Evolutionary conservation across 371 early-diverging fungal species (phyloP).

Genomic region (Massospora cicadina): DNA sequence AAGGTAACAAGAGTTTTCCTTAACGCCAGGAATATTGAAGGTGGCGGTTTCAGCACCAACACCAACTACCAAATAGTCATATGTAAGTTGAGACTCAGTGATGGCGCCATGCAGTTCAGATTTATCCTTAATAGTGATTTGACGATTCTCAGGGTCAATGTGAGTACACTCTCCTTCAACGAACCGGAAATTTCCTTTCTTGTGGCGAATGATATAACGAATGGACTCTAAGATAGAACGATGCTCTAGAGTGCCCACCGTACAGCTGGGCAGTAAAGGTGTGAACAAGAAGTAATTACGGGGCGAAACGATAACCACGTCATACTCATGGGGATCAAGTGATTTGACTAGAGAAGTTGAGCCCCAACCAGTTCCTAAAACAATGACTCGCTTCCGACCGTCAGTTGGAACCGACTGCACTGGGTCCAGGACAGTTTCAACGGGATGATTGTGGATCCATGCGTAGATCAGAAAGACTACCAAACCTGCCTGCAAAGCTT

Average conservation of each 20-base stretch:
- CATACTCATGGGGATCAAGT: constrained; percentile 54
- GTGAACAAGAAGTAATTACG: constrained; percentile 84
- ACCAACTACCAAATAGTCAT: constrained; percentile 79
- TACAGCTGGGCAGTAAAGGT: constrained; percentile 58
- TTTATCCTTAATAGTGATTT: constrained; percentile 23
- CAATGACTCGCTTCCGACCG: constrained; percentile 24
- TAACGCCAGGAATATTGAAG: constrained; percentile 76
- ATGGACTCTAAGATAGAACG: constrained; percentile 57
- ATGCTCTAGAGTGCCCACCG: constrained; percentile 72
- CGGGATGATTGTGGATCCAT: not conserved
- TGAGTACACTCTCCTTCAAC: constrained; percentile 20
- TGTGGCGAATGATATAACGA: constrained; percentile 31
- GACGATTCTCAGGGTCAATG: constrained; percentile 16
- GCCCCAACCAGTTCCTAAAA: constrained; percentile 78
- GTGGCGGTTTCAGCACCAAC: constrained; percentile 79
- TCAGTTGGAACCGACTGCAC: not conserved
- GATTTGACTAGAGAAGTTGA: constrained; percentile 59
- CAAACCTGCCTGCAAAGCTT: not conserved
- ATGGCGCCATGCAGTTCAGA: constrained; percentile 46
- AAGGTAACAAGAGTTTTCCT: constrained; percentile 68
- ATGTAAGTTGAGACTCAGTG: constrained; percentile 37
- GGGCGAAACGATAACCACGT: constrained; percentile 67
- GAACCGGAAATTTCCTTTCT: constrained; percentile 17
- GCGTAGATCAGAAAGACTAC: not conserved
- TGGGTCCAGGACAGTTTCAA: not conserved